Evolutionary conservation across 164 flowering plant genomes (phyloP).

Genomic region (Macadamia integrifolia): DNA sequence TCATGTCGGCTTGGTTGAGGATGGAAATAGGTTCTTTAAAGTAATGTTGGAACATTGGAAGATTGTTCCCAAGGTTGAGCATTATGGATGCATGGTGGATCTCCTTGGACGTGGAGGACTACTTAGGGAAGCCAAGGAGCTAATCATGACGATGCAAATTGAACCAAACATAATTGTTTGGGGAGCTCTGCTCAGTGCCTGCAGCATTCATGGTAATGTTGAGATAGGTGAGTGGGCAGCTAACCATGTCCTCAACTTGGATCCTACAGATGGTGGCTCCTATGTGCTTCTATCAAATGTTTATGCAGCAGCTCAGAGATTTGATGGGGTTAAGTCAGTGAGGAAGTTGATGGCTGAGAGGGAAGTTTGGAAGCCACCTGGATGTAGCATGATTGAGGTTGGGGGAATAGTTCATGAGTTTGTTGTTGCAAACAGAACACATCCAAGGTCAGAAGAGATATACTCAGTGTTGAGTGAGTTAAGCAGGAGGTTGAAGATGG

Average conservation of each 20-base stretch:
- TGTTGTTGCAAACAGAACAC: slow-evolving; percentile 11
- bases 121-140: slow-evolving; percentile 10
- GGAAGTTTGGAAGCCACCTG: slow-evolving; percentile 11
- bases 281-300: slow-evolving; percentile 15
- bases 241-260: slow-evolving; percentile 3
- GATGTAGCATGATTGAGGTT: slow-evolving; percentile 18
- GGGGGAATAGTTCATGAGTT: slow-evolving; percentile 17
- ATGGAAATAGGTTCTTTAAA: slow-evolving; percentile 7
- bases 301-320: slow-evolving; percentile 12
- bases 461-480: slow-evolving; percentile 13
- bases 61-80: slow-evolving; percentile 11
- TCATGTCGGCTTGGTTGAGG: slow-evolving; percentile 13
- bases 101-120: slow-evolving; percentile 16
- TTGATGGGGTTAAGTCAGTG: slow-evolving; percentile 9
- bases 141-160: slow-evolving; percentile 10
- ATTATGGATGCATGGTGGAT: slow-evolving; percentile 20
- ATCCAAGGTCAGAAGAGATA: slow-evolving; percentile 9
- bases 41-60: slow-evolving; percentile 10
- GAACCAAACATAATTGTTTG: slow-evolving; percentile 11
- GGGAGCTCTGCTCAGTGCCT: slow-evolving; percentile 15
- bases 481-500: slow-evolving; percentile 8
- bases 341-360: slow-evolving; percentile 11
- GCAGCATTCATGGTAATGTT: slow-evolving; percentile 7
- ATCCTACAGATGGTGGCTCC: slow-evolving; percentile 12
- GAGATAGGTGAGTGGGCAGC: slow-evolving; percentile 12